Evolutionary conservation across 1,284 basidiomycete genomes (phyloP).

Genomic region (Neolentinus lepideus): DNA sequence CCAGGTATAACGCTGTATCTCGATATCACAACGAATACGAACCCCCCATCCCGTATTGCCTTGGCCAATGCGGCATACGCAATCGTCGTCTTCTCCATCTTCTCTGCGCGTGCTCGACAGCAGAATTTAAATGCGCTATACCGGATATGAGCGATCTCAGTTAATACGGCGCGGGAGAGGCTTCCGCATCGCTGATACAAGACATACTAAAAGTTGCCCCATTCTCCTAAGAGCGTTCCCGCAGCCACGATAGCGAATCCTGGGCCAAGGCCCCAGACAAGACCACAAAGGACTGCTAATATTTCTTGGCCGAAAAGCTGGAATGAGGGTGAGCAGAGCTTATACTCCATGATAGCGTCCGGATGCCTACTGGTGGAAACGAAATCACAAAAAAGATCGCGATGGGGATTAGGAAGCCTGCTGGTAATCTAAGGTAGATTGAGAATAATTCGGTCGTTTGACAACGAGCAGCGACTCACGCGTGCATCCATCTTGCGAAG

Average conservation of each 20-base stretch:
- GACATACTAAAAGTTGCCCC: slow-evolving; percentile 48
- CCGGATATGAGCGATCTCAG: slow-evolving; percentile 4
- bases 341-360: not conserved
- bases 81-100: slow-evolving; percentile 48
- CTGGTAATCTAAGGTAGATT: not conserved
- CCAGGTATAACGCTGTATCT: slow-evolving; percentile 59
- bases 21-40: slow-evolving; percentile 51
- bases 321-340: not conserved
- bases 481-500: not conserved
- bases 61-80: slow-evolving; percentile 57
- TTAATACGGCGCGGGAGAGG: not conserved
- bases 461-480: not conserved
- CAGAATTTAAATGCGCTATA: slow-evolving; percentile 39
- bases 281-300: slow-evolving; percentile 65
- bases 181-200: too few species aligned
- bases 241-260: slow-evolving; percentile 63
- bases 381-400: slow-evolving; percentile 72
- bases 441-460: not conserved
- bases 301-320: slow-evolving; percentile 76
- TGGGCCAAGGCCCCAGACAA: slow-evolving; percentile 68
- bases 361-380: slow-evolving; percentile 55
- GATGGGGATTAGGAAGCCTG: slow-evolving; percentile 84
- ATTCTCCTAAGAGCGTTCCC: slow-evolving; percentile 61
- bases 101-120: slow-evolving; percentile 39
- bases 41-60: slow-evolving; percentile 62